Evolutionary conservation across 2,329 filamentous ascomycete species (phyloP).

Genomic region (Botryotinia globosa): DNA sequence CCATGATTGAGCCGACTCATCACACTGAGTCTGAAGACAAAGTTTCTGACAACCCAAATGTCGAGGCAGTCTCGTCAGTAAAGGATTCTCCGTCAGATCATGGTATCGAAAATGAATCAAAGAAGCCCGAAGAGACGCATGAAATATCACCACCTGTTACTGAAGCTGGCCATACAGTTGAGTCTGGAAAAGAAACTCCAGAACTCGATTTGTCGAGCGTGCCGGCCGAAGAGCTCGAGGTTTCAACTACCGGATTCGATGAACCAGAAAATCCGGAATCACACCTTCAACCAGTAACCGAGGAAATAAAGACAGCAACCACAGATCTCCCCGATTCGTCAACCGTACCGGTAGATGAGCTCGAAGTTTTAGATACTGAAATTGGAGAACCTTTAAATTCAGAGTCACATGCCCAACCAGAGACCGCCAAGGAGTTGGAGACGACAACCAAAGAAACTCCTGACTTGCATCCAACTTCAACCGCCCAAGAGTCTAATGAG

Average conservation of each 20-base stretch:
- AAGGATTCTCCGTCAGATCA: not conserved
- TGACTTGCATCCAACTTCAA: not conserved
- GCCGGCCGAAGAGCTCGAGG: conserved; percentile 8
- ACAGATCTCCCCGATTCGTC: not conserved
- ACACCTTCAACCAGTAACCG: not conserved
- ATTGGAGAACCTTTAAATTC: not conserved
- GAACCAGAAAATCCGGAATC: not conserved
- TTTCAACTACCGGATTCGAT: not conserved
- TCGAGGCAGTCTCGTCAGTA: not conserved
- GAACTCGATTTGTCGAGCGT: not conserved
- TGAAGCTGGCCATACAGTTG: not conserved
- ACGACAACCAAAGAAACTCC: not conserved
- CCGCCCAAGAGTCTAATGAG: not conserved
- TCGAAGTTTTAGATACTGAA: not conserved
- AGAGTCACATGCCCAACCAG: not conserved
- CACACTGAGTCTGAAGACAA: conserved; percentile 1
- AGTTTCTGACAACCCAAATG: not conserved
- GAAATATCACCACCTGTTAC: not conserved
- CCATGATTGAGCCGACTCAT: not conserved
- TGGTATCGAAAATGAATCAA: not conserved
- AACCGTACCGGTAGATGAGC: not conserved
- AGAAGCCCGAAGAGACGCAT: not conserved
- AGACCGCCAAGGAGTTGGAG: not conserved
- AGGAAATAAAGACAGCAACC: not conserved
- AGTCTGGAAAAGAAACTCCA: not conserved